These are phyloP conservation scores for Monosporascus cannonballus DNA, from an alignment of 2,329 filamentous ascomycete species.

Conservation along the genomic window DNA sequence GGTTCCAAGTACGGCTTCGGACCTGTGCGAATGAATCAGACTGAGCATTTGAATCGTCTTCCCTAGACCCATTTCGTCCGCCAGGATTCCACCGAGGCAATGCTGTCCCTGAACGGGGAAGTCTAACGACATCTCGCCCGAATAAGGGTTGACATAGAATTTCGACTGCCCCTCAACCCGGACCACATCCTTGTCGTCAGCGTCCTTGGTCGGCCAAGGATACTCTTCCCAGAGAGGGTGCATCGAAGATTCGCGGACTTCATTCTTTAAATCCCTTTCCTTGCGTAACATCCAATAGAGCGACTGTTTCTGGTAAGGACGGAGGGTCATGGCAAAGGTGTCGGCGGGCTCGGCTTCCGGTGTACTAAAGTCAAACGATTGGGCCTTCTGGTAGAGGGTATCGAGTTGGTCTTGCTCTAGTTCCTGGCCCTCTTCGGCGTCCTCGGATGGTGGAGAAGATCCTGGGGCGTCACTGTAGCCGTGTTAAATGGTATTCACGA, in stretches of 20 bases:
- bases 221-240: slow-evolving; percentile 98
- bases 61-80: slow-evolving; percentile 95
- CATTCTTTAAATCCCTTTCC: slow-evolving; percentile 70
- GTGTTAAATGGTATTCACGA: background rate
- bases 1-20: slow-evolving; percentile 40
- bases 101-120: slow-evolving; percentile 94
- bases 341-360: slow-evolving; percentile 78
- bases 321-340: slow-evolving; percentile 75
- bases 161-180: slow-evolving; percentile 57
- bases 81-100: slow-evolving; percentile 86
- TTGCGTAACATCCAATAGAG: slow-evolving; percentile 95
- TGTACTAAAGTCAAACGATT: slow-evolving; percentile 92
- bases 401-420: slow-evolving; percentile 95
- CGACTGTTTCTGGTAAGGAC: slow-evolving; percentile 93
- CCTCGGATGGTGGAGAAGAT: slow-evolving; percentile 55
- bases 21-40: slow-evolving; percentile 78
- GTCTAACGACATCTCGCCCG: slow-evolving; percentile 82
- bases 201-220: slow-evolving; percentile 78
- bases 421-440: slow-evolving; percentile 79
- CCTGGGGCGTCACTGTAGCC: slow-evolving; percentile 23
- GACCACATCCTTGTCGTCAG: slow-evolving; percentile 72
- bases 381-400: slow-evolving; percentile 87
- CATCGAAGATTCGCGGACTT: slow-evolving; percentile 71
- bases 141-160: slow-evolving; percentile 97
- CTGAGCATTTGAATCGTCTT: slow-evolving; percentile 99